Conservation (phyloP, 805 yeast genomes). For the Monosporozyma aerobia region DNA sequence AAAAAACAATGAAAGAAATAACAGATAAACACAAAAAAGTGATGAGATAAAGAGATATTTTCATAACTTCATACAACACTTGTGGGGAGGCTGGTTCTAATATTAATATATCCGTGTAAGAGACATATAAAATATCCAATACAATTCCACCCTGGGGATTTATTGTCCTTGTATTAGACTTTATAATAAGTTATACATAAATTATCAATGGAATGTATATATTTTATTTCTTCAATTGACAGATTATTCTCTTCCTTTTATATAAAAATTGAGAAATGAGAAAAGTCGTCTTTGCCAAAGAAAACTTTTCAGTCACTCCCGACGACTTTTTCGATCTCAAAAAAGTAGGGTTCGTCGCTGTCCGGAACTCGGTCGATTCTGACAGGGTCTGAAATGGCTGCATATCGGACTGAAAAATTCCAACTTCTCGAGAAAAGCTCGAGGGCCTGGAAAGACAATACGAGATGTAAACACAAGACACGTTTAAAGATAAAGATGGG, state of each 20-base stretch:
- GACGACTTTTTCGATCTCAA: not conserved
- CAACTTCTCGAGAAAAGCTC: not conserved
- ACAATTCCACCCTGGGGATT: not conserved
- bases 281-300: not conserved
- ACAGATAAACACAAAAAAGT: not conserved
- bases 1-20: not conserved
- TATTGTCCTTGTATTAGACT: not conserved
- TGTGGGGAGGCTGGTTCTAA: not conserved
- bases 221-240: not conserved
- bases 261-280: not conserved
- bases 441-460: not conserved
- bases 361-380: not conserved
- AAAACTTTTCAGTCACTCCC: not conserved
- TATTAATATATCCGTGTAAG: not conserved
- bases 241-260: not conserved
- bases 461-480: not conserved
- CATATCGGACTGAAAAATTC: not conserved
- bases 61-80: not conserved
- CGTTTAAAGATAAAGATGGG: not conserved
- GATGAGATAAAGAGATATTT: not conserved
- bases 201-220: not conserved
- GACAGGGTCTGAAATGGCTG: not conserved
- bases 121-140: not conserved
- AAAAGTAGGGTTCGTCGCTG: not conserved
- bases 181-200: not conserved